Evolutionary conservation across 2,329 filamentous ascomycete genomes (phyloP).

Genomic region (Claviceps fusiformis): DNA sequence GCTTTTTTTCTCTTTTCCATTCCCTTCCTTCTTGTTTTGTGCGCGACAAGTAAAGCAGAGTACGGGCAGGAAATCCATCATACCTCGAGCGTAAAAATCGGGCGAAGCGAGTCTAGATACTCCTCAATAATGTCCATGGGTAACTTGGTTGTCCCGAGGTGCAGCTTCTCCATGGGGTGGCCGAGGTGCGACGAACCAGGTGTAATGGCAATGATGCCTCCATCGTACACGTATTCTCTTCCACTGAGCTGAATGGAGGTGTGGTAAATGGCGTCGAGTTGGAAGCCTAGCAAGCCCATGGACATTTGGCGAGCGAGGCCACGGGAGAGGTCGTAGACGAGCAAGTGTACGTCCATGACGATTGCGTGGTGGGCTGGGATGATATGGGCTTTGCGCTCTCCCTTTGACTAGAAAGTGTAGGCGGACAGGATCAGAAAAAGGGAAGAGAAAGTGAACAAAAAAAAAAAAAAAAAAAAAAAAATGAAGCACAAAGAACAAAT

Average conservation of each 20-base stretch:
- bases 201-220: constrained; percentile 67
- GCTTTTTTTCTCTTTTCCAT: neutral
- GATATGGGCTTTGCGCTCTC: neutral
- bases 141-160: constrained; percentile 63
- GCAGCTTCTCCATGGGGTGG: constrained; percentile 60
- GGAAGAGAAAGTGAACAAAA: neutral
- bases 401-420: neutral
- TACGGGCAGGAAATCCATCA: neutral
- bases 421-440: no score
- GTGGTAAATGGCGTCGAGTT: constrained; percentile 88
- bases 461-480: no score
- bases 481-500: no score
- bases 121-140: constrained; percentile 73
- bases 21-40: neutral
- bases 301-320: constrained; percentile 44
- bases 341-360: constrained; percentile 60
- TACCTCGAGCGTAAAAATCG: constrained; percentile 71
- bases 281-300: constrained; percentile 36
- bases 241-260: constrained; percentile 75
- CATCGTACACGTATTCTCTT: constrained; percentile 85
- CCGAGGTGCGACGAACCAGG: constrained; percentile 83
- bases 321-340: constrained; percentile 66
- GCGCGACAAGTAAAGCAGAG: neutral
- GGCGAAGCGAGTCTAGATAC: constrained; percentile 71
- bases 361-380: neutral